Evolutionary conservation across 495 filamentous ascomycete species (phyloP).

Genomic region (Penicillium soppii): DNA sequence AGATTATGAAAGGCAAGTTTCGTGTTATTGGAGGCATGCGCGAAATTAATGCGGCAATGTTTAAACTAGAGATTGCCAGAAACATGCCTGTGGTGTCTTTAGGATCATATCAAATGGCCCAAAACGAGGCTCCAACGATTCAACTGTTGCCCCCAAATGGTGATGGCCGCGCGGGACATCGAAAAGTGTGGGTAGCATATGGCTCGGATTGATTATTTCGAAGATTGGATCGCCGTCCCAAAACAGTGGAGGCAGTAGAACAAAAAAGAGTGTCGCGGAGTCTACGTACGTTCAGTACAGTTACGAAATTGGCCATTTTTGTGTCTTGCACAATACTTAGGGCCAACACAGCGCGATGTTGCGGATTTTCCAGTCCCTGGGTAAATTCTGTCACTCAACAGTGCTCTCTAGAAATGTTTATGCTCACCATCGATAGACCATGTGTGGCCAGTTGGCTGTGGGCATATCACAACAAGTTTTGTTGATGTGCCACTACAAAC

Average conservation of each 20-base stretch:
- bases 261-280: conserved; percentile 1
- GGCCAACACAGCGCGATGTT: background rate
- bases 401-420: background rate
- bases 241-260: conserved; percentile 6
- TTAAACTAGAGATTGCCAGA: too few species aligned
- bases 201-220: conserved; percentile 3
- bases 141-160: background rate
- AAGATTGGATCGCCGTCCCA: conserved; percentile 1
- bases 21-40: too few species aligned
- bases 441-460: background rate
- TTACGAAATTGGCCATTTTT: background rate
- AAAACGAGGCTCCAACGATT: background rate
- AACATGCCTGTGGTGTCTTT: too few species aligned
- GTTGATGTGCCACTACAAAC: background rate
- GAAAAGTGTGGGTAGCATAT: background rate
- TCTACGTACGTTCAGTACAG: conserved; percentile 2
- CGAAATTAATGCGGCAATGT: too few species aligned
- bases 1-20: too few species aligned
- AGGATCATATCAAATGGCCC: too few species aligned
- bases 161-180: conserved; percentile 1
- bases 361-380: background rate
- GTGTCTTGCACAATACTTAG: background rate
- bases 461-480: background rate
- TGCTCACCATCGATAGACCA: background rate
- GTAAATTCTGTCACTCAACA: background rate